phyloP scores from a whole-genome alignment of 768 basidiomycete genomes.

The Lentinula sp. region DNA sequence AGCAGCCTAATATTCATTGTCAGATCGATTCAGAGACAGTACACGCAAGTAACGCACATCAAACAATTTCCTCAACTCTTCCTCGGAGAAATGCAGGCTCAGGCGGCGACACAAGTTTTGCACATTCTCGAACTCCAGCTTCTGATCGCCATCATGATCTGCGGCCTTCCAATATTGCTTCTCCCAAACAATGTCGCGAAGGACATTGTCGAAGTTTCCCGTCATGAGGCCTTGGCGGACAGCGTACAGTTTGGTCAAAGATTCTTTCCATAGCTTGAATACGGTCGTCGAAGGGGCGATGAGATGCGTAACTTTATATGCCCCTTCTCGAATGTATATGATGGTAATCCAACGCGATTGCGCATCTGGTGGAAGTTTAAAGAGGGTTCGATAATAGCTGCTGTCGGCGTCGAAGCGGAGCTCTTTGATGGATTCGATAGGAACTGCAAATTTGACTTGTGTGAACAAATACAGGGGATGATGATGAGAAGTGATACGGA shows the following conservation, averaged over 20 bases:
- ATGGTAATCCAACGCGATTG: constrained; percentile 81
- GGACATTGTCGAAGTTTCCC: constrained; percentile 56
- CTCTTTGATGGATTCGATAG: constrained; percentile 84
- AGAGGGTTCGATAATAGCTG: constrained; percentile 52
- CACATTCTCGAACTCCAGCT: constrained; percentile 65
- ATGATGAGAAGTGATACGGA: constrained; percentile 13
- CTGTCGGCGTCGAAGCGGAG: constrained; percentile 52
- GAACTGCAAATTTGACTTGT: constrained; percentile 40
- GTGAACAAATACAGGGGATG: neutral
- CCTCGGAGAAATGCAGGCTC: constrained; percentile 52
- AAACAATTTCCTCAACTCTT: constrained; percentile 54
- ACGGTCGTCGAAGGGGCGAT: constrained; percentile 55
- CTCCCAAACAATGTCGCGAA: constrained; percentile 70
- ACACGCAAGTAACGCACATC: constrained; percentile 29
- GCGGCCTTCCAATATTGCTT: constrained; percentile 77
- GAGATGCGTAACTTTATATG: constrained; percentile 83
- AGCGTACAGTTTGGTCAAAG: constrained; percentile 57
- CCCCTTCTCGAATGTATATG: constrained; percentile 71
- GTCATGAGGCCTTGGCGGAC: constrained; percentile 67
- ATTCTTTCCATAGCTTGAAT: constrained; percentile 47
- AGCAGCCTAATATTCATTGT: constrained; percentile 41
- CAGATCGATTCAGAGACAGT: neutral
- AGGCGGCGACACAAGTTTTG: constrained; percentile 65
- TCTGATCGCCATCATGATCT: constrained; percentile 55
- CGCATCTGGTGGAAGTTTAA: constrained; percentile 53